Percentiles rank a stretch among this genome's conserved stretches.
Evolutionary conservation across 805 yeast genomes (phyloP).

Genomic region (Isabelozyma pseudorhagii): DNA sequence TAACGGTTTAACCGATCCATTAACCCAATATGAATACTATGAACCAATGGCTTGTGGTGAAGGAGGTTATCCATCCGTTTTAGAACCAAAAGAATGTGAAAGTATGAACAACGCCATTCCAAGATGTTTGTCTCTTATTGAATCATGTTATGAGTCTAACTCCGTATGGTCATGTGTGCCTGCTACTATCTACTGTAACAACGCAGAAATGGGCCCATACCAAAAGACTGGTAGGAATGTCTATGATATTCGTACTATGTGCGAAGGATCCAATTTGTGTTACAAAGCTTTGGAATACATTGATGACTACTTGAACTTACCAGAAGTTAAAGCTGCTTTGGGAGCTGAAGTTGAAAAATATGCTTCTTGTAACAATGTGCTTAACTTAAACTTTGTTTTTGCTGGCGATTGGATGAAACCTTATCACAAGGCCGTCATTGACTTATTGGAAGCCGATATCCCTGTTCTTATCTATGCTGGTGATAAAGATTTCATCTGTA

Average conservation of each 20-base stretch:
- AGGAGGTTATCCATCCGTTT: slow-evolving; percentile 78
- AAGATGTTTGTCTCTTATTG: slow-evolving; percentile 72
- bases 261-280: slow-evolving; percentile 70
- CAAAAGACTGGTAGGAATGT: slow-evolving; percentile 85
- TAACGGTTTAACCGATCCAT: slow-evolving; percentile 87
- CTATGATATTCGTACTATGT: slow-evolving; percentile 79
- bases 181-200: slow-evolving; percentile 86
- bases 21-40: slow-evolving; percentile 73
- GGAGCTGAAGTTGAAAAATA: slow-evolving; percentile 88
- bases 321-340: slow-evolving; percentile 71
- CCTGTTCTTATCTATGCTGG: slow-evolving; percentile 93
- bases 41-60: slow-evolving; percentile 93
- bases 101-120: slow-evolving; percentile 60
- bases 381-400: slow-evolving; percentile 75
- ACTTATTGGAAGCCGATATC: slow-evolving; percentile 61
- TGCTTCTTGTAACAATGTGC: slow-evolving; percentile 72
- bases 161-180: slow-evolving; percentile 87
- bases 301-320: slow-evolving; percentile 74
- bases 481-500: slow-evolving; percentile 88
- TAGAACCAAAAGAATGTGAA: slow-evolving; percentile 66
- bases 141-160: slow-evolving; percentile 72
- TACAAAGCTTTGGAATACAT: slow-evolving; percentile 75
- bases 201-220: slow-evolving; percentile 76
- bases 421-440: slow-evolving; percentile 55
- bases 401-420: slow-evolving; percentile 94